Evolutionary conservation across 2,329 filamentous ascomycete species (phyloP), one percentile per base, ranked within the genome.

Genomic region (Neonectria coccinea): DNA sequence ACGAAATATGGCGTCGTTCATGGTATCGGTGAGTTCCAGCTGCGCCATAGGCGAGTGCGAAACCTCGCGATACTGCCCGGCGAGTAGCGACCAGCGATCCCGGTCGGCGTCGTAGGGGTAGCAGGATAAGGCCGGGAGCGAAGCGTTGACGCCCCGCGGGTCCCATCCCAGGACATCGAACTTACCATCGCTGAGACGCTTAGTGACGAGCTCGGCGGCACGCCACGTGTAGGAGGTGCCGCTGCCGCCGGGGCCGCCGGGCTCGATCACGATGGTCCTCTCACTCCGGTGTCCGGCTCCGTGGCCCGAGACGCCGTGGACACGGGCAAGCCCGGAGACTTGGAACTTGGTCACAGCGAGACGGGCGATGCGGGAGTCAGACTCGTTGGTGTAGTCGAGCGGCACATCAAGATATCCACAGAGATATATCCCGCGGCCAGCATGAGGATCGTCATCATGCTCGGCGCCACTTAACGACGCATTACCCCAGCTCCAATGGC

Each of bases 151-250:
- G 2, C 84, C 84, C 4, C 85, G 80, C n/a, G 84, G 84, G 56
- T 87, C 85, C 80, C 83, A 86, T n/a, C 83, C 83, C 14, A 87
- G 71, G 6, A 86, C 80, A 62, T 86, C 83, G 22, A 80, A 83
- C 22, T 75, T 70, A 22, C 79, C 77, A 33, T 78, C 78, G 60
- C 82, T 83, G 12, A 85, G 71, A 3, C 81, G 79, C 59, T 78
- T 69, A 4, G 80, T 79, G 39, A 82, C 63, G 0, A 65, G 57
- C 59, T 84, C 78, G 4, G 76, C 79, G 0, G 66, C 67, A 6
- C 77, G 68, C 81, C 81, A 84, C 3, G 74, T 77, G 42, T 81
- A 80, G 0, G 59, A 73, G 0, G 80, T 84, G 4, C 84, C 84
- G 65, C 82, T 83, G 14, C 81, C 84, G 1, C 84, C 84, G 0